Base-by-base conservation (phyloP, 1,139 yeast species). In the Magnusiomyces sp. region DNA sequence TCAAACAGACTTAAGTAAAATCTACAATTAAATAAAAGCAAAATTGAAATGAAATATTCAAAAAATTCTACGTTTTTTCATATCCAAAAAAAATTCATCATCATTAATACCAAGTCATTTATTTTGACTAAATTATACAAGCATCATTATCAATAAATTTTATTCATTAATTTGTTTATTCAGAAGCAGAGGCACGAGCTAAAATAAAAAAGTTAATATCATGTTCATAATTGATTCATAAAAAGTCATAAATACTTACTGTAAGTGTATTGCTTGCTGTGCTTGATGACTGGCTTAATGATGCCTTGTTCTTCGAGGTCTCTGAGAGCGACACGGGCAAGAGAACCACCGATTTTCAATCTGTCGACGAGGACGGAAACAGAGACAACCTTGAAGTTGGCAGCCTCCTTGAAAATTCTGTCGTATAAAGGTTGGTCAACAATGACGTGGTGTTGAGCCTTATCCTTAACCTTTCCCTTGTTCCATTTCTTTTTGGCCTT, bases 401-500 rank as follows among this genome's bases (percentile, higher is more conserved):
- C 97, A 59, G 92, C 97, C 73, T 94, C 98, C 87, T 92, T 94
- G 79, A 89, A 76, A 80, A 92, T 87, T 81, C 96, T 88, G 94
- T 92, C 98, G 80, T 85, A 89, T 74, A 90, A 87, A 67, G 92
- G 95, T 80, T 94, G 97, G 77, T 92, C 98, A 71, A 94, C 81
- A 75, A 87, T 80, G 71, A 92, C 92, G 72, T 89, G 83, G 83
- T 92, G 98, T 76, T 87, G 95, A 69, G 98, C 98, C 95, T 87
- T 92, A 79, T 92, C 99, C 94, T 94, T 94, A 76, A 89, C 96
- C 86, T 95, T 89, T 78, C 97, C 97, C 83, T 92, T 90, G 84
- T 95, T 86, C 98, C 98, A 92, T 96, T 92, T 92, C 95, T 92
- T 92, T 89, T 94, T 92, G 79, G 96, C 89, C 76, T 92, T 89